Conservation (phyloP, 352 stramenopile species). For the Pythium dissotocum region DNA sequence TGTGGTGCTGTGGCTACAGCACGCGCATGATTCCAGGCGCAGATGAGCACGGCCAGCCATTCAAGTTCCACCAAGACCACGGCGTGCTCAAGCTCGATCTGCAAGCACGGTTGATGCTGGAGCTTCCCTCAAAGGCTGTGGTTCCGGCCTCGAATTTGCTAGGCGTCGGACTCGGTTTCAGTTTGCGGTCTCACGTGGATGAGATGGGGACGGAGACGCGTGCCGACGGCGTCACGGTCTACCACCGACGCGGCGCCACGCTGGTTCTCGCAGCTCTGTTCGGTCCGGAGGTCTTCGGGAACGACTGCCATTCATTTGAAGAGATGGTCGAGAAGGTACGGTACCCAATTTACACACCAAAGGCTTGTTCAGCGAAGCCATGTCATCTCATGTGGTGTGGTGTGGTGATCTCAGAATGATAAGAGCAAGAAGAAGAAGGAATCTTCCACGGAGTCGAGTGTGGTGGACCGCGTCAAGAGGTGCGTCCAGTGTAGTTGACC, state of each 20-base stretch:
- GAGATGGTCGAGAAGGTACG: conserved; percentile 83
- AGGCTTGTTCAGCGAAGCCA: not conserved
- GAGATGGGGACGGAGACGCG: conserved; percentile 77
- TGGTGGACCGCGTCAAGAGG: conserved; percentile 25
- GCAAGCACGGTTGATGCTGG: conserved; percentile 47
- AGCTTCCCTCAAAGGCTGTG: conserved; percentile 8
- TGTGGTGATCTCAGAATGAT: conserved; percentile 20
- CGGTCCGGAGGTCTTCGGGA: conserved; percentile 58
- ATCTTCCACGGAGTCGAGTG: conserved; percentile 10
- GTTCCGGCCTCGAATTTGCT: conserved; percentile 36
- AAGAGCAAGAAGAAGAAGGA: conserved; percentile 30
- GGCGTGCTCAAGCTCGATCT: conserved; percentile 72
- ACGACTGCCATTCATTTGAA: conserved; percentile 58
- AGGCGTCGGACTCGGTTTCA: conserved; percentile 80
- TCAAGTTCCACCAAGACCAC: conserved; percentile 53
- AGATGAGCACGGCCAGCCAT: conserved; percentile 40
- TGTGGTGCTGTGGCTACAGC: conserved; percentile 83
- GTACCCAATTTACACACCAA: not conserved
- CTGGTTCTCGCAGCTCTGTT: conserved; percentile 77
- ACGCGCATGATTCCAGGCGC: conserved; percentile 61
- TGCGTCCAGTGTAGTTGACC: conserved; percentile 12
- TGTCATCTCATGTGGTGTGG: not conserved
- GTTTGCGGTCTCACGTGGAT: conserved; percentile 69
- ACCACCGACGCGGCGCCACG: conserved; percentile 69
- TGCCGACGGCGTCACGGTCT: conserved; percentile 86